Evolutionary conservation across 225 moss, liverwort and hornwort species (phyloP), one percentile per base, ranked within the genome.

Genomic region (Thuidium tamariscinum): DNA sequence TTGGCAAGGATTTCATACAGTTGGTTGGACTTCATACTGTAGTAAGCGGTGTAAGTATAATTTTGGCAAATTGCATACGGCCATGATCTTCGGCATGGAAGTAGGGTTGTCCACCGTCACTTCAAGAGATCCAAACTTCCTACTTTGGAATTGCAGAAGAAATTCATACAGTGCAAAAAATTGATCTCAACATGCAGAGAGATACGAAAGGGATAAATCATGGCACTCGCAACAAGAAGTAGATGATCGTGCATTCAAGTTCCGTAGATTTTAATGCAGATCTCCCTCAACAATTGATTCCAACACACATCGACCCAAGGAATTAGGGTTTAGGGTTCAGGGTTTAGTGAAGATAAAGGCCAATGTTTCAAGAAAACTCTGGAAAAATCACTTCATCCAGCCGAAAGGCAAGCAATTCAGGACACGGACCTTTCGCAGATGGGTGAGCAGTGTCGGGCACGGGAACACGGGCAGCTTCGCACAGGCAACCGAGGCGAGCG

Each of bases 341-440:
- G 82, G 82, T 59, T 88, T 85, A 56, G 54, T 11, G 20, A 25
- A 55, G 27, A 23, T 32, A 32, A 71, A 77, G 11, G 60, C 30
- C 37, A 52, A 23, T 20, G 49, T 49, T 66, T 51, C 89, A 23
- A 60, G 26, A 9, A 37, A 66, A 84, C 37, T 84, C 74, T 30
- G 23, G 39, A 55, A 70, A 71, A 79, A 10, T 16, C 32, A 29
- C 4, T 36, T 8, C 6, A 81, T 32, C 27, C 68, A 81, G 52
- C 23, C 42, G 26, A 65, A 51, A 39, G n/a, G 54, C 29, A 66
- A 72, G 62, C 17, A 51, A 46, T 23, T 49, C 42, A 66, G 30
- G 26, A 13, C 13, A 82, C 71, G 25, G 15, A 97, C 95, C 93
- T 84, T 78, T 93, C 88, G 81, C 97, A 97, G 68, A 92, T 85